phyloP scores from a whole-genome alignment of 148 eudicot species.

The Simmondsia chinensis region DNA sequence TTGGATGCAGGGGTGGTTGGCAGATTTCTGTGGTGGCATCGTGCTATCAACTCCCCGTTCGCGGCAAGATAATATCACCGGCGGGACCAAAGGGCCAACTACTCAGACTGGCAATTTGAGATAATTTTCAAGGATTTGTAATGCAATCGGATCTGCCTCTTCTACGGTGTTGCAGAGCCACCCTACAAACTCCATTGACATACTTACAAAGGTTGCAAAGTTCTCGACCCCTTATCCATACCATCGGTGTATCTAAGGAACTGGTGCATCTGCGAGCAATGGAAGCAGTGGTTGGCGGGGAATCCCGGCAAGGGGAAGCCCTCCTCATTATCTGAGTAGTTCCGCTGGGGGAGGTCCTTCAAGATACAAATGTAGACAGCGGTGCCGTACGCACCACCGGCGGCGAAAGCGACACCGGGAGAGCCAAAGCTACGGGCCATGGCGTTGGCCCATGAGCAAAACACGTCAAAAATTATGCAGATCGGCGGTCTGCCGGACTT shows the following conservation, averaged over 20 bases:
- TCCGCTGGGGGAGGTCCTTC: conserved; percentile 60
- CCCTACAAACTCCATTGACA: conserved; percentile 26
- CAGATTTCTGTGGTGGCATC: too few species aligned
- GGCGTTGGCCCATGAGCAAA: conserved; percentile 80
- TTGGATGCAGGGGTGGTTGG: conserved; percentile 23
- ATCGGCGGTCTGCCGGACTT: conserved; percentile 69
- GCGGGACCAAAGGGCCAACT: conserved; percentile 53
- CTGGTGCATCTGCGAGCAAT: conserved; percentile 37
- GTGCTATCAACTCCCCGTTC: too few species aligned
- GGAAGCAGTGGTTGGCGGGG: conserved; percentile 38
- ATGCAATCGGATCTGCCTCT: conserved; percentile 57
- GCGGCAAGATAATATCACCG: too few species aligned
- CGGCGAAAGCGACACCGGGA: conserved; percentile 38
- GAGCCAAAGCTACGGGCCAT: conserved; percentile 33
- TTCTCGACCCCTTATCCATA: conserved; percentile 45
- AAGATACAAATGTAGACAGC: conserved; percentile 48
- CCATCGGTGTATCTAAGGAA: too few species aligned
- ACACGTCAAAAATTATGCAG: conserved; percentile 44
- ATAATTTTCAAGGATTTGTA: conserved; percentile 26
- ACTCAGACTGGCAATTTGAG: conserved; percentile 48
- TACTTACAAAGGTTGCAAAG: conserved; percentile 38
- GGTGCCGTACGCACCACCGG: conserved; percentile 76
- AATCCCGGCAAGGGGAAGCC: conserved; percentile 56
- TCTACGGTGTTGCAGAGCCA: conserved; percentile 61
- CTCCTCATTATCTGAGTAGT: conserved; percentile 4